Percentiles rank a stretch among this genome's conserved stretches.
Evolutionary conservation across 2,329 filamentous ascomycete species (phyloP).

Genomic region (Arachnopeziza araneosa): DNA sequence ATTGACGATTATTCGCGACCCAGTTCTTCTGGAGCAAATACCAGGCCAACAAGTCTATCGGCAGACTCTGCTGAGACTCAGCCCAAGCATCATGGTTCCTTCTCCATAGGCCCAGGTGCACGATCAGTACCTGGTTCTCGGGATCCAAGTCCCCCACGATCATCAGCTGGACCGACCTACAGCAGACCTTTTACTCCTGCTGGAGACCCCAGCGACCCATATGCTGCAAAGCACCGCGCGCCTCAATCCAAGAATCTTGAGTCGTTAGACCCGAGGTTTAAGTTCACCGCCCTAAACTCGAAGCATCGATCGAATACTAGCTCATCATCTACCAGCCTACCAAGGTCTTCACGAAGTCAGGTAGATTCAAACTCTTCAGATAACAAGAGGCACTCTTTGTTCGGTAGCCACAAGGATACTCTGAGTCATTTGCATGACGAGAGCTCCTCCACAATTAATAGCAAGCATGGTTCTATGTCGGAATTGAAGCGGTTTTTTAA

Average conservation of each 20-base stretch:
- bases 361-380: slow-evolving; percentile 38
- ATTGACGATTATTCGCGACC: slow-evolving; percentile 26
- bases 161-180: slow-evolving; percentile 56
- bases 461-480: slow-evolving; percentile 75
- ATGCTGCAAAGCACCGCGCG: slow-evolving; percentile 73
- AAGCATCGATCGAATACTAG: slow-evolving; percentile 56
- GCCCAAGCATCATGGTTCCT: slow-evolving; percentile 22
- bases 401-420: slow-evolving; percentile 40
- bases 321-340: slow-evolving; percentile 46
- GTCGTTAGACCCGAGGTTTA: slow-evolving; percentile 73
- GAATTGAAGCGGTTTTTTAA: slow-evolving; percentile 97
- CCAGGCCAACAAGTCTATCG: slow-evolving; percentile 21
- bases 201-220: slow-evolving; percentile 78
- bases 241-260: slow-evolving; percentile 61
- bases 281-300: slow-evolving; percentile 62
- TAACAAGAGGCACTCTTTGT: slow-evolving; percentile 27
- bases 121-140: slow-evolving; percentile 54
- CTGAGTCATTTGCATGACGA: slow-evolving; percentile 40
- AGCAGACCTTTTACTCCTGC: slow-evolving; percentile 72
- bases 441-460: slow-evolving; percentile 40
- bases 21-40: slow-evolving; percentile 27
- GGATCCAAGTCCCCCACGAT: slow-evolving; percentile 60
- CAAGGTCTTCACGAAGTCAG: slow-evolving; percentile 34
- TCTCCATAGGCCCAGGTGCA: slow-evolving; percentile 28
- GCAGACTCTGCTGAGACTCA: slow-evolving; percentile 13